Conservation (phyloP, 148 eudicot species). For the Gaultheria prostrata region DNA sequence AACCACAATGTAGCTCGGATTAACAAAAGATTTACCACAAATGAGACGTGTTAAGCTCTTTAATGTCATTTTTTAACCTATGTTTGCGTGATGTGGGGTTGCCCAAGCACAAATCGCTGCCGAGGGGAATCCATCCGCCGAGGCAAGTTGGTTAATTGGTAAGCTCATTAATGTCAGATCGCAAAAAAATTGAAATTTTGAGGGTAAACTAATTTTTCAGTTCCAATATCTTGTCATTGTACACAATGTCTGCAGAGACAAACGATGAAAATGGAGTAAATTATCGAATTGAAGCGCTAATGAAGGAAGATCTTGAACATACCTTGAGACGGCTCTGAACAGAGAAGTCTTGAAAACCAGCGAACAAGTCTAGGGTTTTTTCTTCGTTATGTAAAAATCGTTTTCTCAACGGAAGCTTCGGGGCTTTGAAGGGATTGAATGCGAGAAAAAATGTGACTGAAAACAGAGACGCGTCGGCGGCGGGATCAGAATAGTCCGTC, state of each 20-base stretch:
- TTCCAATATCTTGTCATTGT: not conserved
- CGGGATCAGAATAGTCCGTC: not conserved
- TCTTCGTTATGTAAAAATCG: not conserved
- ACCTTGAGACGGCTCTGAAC: not conserved
- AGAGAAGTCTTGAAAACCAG: not conserved
- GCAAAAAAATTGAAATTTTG: not conserved
- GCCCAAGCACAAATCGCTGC: too few relatives aligned
- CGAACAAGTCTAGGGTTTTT: constrained; percentile 8
- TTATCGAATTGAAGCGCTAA: not conserved
- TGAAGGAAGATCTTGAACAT: not conserved
- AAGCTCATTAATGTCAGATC: not conserved
- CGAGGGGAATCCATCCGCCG: too few relatives aligned
- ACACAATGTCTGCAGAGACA: not conserved
- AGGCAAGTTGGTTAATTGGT: too few relatives aligned
- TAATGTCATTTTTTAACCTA: too few relatives aligned
- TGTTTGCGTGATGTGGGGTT: too few relatives aligned
- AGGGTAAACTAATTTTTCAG: not conserved
- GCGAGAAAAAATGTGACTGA: not conserved
- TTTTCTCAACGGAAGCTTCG: constrained; percentile 1
- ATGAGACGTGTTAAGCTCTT: not conserved
- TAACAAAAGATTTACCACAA: not conserved
- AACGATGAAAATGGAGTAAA: not conserved
- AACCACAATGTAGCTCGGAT: not conserved
- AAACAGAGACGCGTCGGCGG: constrained; percentile 5
- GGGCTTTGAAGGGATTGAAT: not conserved